phyloP scores from a whole-genome alignment of 176 grass and related monocot genomes.

The Eremochloa ophiuroides region DNA sequence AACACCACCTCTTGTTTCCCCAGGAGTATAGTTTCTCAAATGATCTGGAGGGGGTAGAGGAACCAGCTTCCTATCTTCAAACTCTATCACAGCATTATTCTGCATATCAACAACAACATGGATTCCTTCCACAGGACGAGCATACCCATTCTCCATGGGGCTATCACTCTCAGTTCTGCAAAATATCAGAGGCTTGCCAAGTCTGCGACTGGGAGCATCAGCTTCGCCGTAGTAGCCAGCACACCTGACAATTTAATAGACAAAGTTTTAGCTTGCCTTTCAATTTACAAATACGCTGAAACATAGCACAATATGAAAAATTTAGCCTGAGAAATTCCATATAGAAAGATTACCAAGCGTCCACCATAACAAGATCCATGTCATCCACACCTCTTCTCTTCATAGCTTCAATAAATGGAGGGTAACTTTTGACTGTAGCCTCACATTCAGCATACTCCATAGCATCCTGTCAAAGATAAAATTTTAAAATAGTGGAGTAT shows the following conservation, averaged over 20 bases:
- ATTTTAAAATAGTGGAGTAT: slow-evolving; percentile 21
- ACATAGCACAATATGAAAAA: background rate
- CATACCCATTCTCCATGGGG: slow-evolving; percentile 99
- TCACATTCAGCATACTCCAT: slow-evolving; percentile 99
- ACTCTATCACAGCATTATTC: slow-evolving; percentile 83
- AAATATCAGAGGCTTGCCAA: slow-evolving; percentile 96
- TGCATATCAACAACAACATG: slow-evolving; percentile 94
- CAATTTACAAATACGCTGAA: background rate
- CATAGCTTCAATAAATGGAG: slow-evolving; percentile 98
- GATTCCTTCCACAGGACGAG: slow-evolving; percentile 96
- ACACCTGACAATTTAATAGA: slow-evolving; percentile 55
- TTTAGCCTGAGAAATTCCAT: background rate
- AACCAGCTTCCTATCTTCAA: slow-evolving; percentile 96
- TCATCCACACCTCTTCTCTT: slow-evolving; percentile 98
- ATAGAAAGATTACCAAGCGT: slow-evolving; percentile 72
- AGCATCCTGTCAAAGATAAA: slow-evolving; percentile 73
- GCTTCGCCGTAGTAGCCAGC: slow-evolving; percentile 81
- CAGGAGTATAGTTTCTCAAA: slow-evolving; percentile 96
- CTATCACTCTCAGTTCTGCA: slow-evolving; percentile 97
- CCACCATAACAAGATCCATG: slow-evolving; percentile 99
- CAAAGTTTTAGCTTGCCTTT: background rate
- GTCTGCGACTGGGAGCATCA: slow-evolving; percentile 86
- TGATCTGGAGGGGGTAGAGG: slow-evolving; percentile 89
- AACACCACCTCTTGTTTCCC: slow-evolving; percentile 90
- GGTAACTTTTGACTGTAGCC: slow-evolving; percentile 89